Evolutionary conservation across 176 grass and related monocot genomes (phyloP).

Genomic region (Hordeum vulgare): MorexV3_pseudomolecules_assembly NC_058522.1:332028793-332029292

Average conservation of each 20-base stretch:
- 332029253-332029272: too few species aligned
- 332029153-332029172: too few species aligned
- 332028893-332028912: background rate
- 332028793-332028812: slow-evolving; percentile 63
- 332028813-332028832: slow-evolving; percentile 82
- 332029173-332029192: too few species aligned
- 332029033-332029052: background rate
- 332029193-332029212: too few species aligned
- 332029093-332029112: too few species aligned
- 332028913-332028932: background rate
- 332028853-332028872: slow-evolving; percentile 35
- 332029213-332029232: too few species aligned
- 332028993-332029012: background rate
- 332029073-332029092: too few species aligned
- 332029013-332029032: background rate
- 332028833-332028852: slow-evolving; percentile 34
- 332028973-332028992: background rate
- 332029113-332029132: too few species aligned
- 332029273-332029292: too few species aligned
- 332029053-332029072: too few species aligned
- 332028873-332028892: background rate
- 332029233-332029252: too few species aligned
- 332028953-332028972: background rate
- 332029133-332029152: too few species aligned
- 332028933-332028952: background rate